Percentiles rank a stretch among this genome's conserved stretches.
These are phyloP conservation scores for Epichloe baconii DNA, from an alignment of 2,329 filamentous ascomycete species.

Conservation along the genomic window DNA sequence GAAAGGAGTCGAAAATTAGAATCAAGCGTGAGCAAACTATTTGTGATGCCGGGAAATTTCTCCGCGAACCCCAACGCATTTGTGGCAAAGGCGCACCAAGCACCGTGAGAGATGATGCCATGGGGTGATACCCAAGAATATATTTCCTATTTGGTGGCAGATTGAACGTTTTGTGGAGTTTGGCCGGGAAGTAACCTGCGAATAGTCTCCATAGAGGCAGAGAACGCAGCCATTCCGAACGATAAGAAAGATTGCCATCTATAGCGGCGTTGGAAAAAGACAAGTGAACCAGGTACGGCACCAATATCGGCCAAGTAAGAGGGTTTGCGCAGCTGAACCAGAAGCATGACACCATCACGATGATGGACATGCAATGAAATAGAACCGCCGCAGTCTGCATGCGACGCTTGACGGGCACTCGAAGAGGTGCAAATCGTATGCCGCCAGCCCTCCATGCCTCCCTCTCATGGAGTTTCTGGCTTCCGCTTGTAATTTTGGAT, in stretches of 20 bases:
- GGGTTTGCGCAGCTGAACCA: conserved; percentile 87
- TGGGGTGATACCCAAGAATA: conserved; percentile 94
- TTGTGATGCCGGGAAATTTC: conserved; percentile 89
- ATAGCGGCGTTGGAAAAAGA: conserved; percentile 62
- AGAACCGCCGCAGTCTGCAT: conserved; percentile 69
- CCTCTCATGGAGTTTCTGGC: conserved; percentile 12
- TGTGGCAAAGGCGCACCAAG: conserved; percentile 81
- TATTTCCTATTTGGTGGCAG: conserved; percentile 78
- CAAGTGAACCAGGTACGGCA: conserved; percentile 72
- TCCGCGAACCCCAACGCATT: conserved; percentile 78
- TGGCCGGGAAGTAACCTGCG: conserved; percentile 82
- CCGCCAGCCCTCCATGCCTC: conserved; percentile 29
- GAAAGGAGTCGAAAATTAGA: conserved; percentile 83
- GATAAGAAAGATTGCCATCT: conserved; percentile 60
- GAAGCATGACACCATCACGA: conserved; percentile 62
- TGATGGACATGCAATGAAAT: conserved; percentile 58
- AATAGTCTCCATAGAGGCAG: conserved; percentile 77
- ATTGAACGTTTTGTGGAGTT: conserved; percentile 70
- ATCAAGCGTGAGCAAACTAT: conserved; percentile 86
- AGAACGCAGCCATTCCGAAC: conserved; percentile 61
- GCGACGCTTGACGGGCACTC: conserved; percentile 56
- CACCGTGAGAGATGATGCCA: conserved; percentile 94
- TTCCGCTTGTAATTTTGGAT: conserved; percentile 16
- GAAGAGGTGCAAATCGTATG: conserved; percentile 75
- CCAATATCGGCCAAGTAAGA: conserved; percentile 69